A percentile compares a stretch with the other conserved stretches of the same genome.
Evolutionary conservation across 2,329 filamentous ascomycete genomes (phyloP).

Genomic region (Monilinia polystroma): DNA sequence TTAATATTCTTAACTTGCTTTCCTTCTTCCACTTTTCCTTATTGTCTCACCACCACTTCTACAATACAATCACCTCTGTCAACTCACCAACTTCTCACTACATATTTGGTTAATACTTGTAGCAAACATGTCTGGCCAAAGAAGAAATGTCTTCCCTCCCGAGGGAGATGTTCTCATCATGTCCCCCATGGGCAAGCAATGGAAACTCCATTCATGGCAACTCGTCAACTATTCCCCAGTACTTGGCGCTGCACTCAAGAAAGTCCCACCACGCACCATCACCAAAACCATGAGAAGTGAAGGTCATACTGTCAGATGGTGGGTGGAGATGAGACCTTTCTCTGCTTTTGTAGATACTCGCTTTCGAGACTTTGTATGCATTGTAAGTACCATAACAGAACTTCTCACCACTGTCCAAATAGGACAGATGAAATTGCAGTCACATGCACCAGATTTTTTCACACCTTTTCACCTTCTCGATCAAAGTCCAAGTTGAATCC

Average conservation of each 20-base stretch:
- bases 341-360: constrained; percentile 24
- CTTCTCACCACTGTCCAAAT: not conserved
- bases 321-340: constrained; percentile 29
- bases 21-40: not conserved
- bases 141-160: constrained; percentile 24
- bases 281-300: constrained; percentile 26
- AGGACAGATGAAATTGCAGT: not conserved
- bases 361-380: constrained; percentile 31
- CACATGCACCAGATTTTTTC: not conserved
- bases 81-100: not conserved
- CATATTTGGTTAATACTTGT: not conserved
- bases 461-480: not conserved
- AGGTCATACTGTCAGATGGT: constrained; percentile 30
- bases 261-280: constrained; percentile 17
- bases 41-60: not conserved
- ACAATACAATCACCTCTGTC: not conserved
- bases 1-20: not conserved
- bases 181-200: constrained; percentile 31
- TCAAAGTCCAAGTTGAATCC: not conserved
- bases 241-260: constrained; percentile 26
- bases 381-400: constrained; percentile 29
- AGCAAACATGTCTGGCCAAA: not conserved
- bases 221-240: constrained; percentile 28
- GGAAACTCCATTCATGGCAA: constrained; percentile 34
- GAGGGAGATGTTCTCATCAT: constrained; percentile 36